Evolutionary conservation across 139 green algal genomes (phyloP).

Genomic region (Mychonastes homosphaera): DNA sequence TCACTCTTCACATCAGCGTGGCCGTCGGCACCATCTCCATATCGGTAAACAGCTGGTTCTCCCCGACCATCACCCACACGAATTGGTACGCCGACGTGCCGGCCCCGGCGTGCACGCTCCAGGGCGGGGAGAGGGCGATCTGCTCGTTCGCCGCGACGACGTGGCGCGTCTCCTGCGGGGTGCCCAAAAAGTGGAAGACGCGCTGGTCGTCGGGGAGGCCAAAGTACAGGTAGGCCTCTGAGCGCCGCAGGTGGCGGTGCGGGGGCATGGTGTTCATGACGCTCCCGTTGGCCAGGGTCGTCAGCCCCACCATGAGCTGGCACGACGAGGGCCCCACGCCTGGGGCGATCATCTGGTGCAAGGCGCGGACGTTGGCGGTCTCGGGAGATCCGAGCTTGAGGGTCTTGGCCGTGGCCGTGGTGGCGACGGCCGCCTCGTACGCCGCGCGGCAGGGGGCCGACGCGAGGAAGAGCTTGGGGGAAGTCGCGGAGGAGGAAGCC

Average conservation of each 20-base stretch:
- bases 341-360: not conserved
- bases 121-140: not conserved
- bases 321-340: not conserved
- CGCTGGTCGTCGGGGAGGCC: not conserved
- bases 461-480: not conserved
- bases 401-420: not conserved
- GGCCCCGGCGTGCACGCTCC: not conserved
- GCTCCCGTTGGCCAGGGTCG: not conserved
- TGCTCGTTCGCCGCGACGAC: conserved; percentile 1
- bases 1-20: too few species aligned
- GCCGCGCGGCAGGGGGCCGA: not conserved
- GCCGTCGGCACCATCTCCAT: too few species aligned
- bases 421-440: not conserved
- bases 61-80: too few species aligned
- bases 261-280: not conserved
- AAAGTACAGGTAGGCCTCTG: conserved; percentile 2
- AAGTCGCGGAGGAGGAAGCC: not conserved
- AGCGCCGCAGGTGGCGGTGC: not conserved
- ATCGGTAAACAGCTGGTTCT: too few species aligned
- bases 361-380: not conserved
- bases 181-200: not conserved
- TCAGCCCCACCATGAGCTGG: not conserved
- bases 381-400: not conserved
- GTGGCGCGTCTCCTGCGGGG: not conserved
- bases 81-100: not conserved